These are phyloP conservation scores for Camellia sinensis DNA, from an alignment of 148 eudicot species.

Conservation along the genomic window DNA sequence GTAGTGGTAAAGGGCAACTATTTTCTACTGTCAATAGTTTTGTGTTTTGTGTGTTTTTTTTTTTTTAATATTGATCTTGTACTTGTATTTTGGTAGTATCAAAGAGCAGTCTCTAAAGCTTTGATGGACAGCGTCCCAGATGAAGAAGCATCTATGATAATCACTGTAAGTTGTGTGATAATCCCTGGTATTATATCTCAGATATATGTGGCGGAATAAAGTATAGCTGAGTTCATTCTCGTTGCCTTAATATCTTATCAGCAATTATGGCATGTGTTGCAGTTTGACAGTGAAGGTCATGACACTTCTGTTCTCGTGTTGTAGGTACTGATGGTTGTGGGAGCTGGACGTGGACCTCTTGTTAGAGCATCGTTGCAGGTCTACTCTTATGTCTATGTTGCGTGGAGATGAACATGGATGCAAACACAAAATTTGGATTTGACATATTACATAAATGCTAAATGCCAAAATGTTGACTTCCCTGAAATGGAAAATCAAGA, in stretches of 20 bases:
- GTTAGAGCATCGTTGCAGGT: conserved; percentile 95
- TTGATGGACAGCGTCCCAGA: conserved; percentile 78
- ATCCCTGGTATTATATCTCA: neutral
- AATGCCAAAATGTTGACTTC: neutral
- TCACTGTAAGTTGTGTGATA: conserved; percentile 54
- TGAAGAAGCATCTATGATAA: conserved; percentile 55
- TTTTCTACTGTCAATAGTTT: neutral
- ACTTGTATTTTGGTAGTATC: conserved; percentile 49
- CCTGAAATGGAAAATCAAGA: neutral
- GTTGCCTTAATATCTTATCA: neutral
- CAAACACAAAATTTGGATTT: neutral
- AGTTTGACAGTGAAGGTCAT: neutral
- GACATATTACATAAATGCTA: neutral
- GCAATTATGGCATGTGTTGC: neutral
- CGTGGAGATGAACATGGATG: neutral
- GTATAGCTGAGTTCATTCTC: neutral
- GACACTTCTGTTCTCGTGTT: conserved; percentile 8
- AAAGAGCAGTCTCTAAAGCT: conserved; percentile 85
- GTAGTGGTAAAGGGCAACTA: neutral
- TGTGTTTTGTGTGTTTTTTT: neutral
- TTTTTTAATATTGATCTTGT: conserved; percentile 8
- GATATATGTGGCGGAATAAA: neutral
- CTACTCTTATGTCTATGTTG: conserved; percentile 1
- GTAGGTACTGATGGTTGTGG: conserved; percentile 96
- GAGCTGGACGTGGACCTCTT: conserved; percentile 99